These are phyloP conservation scores for Meyerozyma sp. DNA, from an alignment of 1,139 yeast species.

Conservation along the genomic window DNA sequence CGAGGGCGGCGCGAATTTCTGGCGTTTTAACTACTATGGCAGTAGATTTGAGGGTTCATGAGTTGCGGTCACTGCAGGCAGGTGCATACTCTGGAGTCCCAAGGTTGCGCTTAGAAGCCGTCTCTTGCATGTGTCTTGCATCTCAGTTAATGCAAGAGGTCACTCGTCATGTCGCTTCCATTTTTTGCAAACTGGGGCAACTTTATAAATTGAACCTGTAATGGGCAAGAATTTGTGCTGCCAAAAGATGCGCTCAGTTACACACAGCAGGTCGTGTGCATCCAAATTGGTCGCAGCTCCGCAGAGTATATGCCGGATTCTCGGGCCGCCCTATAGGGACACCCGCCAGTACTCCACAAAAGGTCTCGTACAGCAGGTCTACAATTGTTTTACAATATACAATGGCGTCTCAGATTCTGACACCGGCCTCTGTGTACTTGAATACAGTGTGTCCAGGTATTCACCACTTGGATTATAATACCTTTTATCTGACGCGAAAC, in stretches of 20 bases:
- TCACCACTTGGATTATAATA: slow-evolving; percentile 28
- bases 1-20: too few relatives aligned
- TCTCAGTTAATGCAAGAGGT: too few relatives aligned
- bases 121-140: too few relatives aligned
- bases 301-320: neutral
- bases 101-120: too few relatives aligned
- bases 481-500: slow-evolving; percentile 9
- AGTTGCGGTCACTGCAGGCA: too few relatives aligned
- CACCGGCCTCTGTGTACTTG: slow-evolving; percentile 26
- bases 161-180: too few relatives aligned
- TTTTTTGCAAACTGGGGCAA: too few relatives aligned
- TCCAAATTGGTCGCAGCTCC: neutral
- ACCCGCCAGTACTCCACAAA: neutral
- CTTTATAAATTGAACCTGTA: too few relatives aligned
- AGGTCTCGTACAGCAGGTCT: too few relatives aligned
- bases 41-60: too few relatives aligned
- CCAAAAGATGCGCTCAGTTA: neutral
- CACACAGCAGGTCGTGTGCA: neutral
- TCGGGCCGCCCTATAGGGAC: neutral
- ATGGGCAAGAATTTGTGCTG: neutral
- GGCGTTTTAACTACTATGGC: too few relatives aligned
- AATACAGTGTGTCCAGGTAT: slow-evolving; percentile 39
- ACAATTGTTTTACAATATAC: neutral
- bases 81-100: too few relatives aligned
- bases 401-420: neutral